Base-by-base conservation (phyloP, 2,329 filamentous ascomycete species). In the Botryosphaeria agaves region DNA sequence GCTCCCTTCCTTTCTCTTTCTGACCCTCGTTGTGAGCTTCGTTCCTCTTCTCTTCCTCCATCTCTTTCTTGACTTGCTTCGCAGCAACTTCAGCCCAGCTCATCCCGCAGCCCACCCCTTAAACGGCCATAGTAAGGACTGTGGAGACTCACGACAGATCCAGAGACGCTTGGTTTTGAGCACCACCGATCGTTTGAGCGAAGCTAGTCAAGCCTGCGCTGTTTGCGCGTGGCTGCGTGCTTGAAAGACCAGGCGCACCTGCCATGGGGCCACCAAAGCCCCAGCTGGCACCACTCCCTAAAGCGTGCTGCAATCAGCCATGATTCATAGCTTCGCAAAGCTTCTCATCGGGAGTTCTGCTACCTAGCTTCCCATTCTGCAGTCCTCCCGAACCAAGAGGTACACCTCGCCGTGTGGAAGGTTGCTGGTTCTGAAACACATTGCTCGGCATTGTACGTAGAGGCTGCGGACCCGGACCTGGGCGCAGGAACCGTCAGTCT, bases 131-230 rank as follows among this genome's bases (percentile, higher is more conserved):
- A 11, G 14, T 11, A 20, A n/a, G 7, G n/a, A n/a, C n/a, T n/a
- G n/a, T n/a, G n/a, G 31, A 28, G 30, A 64, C 66, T 61, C 56
- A 70, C 66, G 65, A 66, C 32, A 66, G 55, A 46, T 70, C 67
- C 41, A 70, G 49, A 34, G 65, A 58, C 16, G 63, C 61, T 32
- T 61, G 57, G 27, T 62, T 54, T 44, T 68, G 64, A 24, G 62
- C 66, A 28, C 57, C 60, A 28, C 61, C 57, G 38, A 69, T 59
- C 38, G 62, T 66, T 49, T 69, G 65, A 38, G 66, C 65, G 46
- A 69, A 70, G 41, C 59, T 68, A 27, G 61, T 60, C 45, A 66
- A 55, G 16, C 55, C 55, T 30, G 56, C 42, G 11, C 48, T 58
- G 43, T 65, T 59, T 39, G 54, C 55, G 46, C 64, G 57, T 45